A percentile compares a stretch with the other conserved stretches of the same genome.
These are phyloP conservation scores for bread wheat (Triticum aestivum) DNA, from an alignment of 176 grass and related monocot genomes.

Conservation along the genomic window IWGSC_CS_RefSeq_v2.1 NC_057806.1:278047869-278048368, in stretches of 20 bases:
- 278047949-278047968: background rate
- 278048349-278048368: too few species aligned
- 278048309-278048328: too few species aligned
- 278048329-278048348: too few species aligned
- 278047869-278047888: background rate
- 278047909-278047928: background rate
- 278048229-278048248: too few species aligned
- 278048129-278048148: constrained; percentile 8
- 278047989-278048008: background rate
- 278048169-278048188: constrained; percentile 15
- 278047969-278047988: background rate
- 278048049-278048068: background rate
- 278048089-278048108: background rate
- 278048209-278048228: too few species aligned
- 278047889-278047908: background rate
- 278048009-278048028: background rate
- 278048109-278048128: background rate
- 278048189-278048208: background rate
- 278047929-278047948: background rate
- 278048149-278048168: background rate
- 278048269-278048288: too few species aligned
- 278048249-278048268: too few species aligned
- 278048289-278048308: too few species aligned
- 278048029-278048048: background rate
- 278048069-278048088: background rate